Evolutionary conservation across 345 rosid species (phyloP).

Genomic region (Eucalyptus tenuipes): DNA sequence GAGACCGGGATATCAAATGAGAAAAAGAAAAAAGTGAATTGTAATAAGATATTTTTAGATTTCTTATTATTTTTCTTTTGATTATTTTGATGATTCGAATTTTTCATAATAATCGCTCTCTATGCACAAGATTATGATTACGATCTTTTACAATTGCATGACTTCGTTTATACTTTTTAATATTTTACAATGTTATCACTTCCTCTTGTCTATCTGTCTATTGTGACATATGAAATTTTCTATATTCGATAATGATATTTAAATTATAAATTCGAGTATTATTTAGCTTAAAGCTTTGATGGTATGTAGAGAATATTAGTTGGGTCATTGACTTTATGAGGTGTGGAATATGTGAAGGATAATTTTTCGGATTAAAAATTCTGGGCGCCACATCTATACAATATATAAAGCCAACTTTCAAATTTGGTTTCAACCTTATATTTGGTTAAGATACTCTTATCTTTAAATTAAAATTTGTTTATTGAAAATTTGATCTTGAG

Average conservation of each 20-base stretch:
- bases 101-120: neutral
- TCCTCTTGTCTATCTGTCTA: neutral
- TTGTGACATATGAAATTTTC: too few relatives aligned
- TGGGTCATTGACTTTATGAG: too few relatives aligned
- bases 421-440: neutral
- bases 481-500: neutral
- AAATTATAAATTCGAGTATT: too few relatives aligned
- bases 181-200: neutral
- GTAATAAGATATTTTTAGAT: neutral
- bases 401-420: neutral
- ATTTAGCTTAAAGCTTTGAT: too few relatives aligned
- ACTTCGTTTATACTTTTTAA: neutral
- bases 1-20: accelerated
- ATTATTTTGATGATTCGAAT: neutral
- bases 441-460: neutral
- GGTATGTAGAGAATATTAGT: too few relatives aligned
- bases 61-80: neutral
- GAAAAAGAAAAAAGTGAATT: neutral
- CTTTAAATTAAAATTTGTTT: neutral
- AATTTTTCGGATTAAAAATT: too few relatives aligned
- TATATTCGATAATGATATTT: too few relatives aligned
- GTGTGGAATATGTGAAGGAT: accelerated
- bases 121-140: neutral
- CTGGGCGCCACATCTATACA: accelerated
- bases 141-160: neutral